Conservation (phyloP, 1,284 basidiomycete genomes). For the Coniferiporia sulphurascens region DNA sequence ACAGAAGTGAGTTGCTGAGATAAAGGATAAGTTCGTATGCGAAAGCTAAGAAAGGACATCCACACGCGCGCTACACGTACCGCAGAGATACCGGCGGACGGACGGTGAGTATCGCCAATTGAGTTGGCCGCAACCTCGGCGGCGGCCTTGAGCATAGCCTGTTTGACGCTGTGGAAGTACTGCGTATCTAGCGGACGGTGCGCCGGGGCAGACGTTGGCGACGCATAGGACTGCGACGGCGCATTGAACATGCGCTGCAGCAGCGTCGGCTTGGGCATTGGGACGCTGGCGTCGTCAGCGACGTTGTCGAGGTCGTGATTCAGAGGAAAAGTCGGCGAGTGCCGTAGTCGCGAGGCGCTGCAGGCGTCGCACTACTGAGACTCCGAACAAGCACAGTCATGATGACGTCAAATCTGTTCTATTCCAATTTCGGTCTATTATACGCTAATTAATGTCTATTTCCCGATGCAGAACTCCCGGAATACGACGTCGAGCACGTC, state of each 20-base stretch:
- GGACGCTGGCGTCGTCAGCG: not conserved
- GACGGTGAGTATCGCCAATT: not conserved
- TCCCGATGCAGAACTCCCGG: slow-evolving; percentile 82
- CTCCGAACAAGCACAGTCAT: not conserved
- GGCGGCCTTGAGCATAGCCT: slow-evolving; percentile 16
- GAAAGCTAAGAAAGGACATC: not conserved
- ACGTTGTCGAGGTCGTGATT: not conserved
- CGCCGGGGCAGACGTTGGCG: slow-evolving; percentile 26
- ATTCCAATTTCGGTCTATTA: not conserved
- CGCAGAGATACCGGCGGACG: not conserved
- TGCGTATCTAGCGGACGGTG: slow-evolving; percentile 28
- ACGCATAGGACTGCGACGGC: slow-evolving; percentile 53
- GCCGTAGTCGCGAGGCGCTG: not conserved
- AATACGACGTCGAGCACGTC: slow-evolving; percentile 82
- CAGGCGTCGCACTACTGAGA: not conserved
- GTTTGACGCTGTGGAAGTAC: slow-evolving; percentile 21
- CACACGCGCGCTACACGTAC: not conserved
- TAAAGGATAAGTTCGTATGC: not conserved
- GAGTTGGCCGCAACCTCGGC: not conserved
- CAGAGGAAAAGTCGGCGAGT: not conserved
- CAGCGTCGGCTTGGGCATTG: slow-evolving; percentile 53
- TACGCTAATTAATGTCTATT: slow-evolving; percentile 34
- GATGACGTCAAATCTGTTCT: not conserved
- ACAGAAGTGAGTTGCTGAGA: not conserved
- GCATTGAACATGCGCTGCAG: slow-evolving; percentile 50